Evolutionary conservation across 441 rosid species (phyloP), one percentile per base, ranked within the genome.

Genomic region (Rhodomyrtus psidioides): DNA sequence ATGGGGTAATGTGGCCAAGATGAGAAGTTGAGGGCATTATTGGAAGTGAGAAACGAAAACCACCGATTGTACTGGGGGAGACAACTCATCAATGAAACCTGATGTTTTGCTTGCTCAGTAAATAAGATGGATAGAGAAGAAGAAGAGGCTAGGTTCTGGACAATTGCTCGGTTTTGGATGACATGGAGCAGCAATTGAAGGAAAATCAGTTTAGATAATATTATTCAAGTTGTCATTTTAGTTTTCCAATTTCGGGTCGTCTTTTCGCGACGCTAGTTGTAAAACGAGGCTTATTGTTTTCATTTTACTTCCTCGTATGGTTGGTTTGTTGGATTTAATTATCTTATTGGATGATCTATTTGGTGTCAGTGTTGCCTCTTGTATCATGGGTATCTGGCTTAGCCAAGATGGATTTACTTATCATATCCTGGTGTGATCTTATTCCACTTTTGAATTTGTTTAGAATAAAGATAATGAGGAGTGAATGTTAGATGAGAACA

Each of bases 61-160:
- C 89, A 93, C 84, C 89, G 92, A 8, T 95, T 96, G 75, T 91
- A 92, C 53, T 91, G 95, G 98, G 98, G 70, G 95, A 95, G 88
- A 84, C 91, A 84, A 88, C 90, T 51, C 94, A 93, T 90, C 90
- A 21, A 88, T 93, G 83, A 93, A 91, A 84, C 92, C 90, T 84
- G 85, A 90, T 93, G 19, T 86, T 87, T 42, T 26, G 59, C 59
- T 86, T 96, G 86, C 94, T 95, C 26, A 90, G 84, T 84, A 92
- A 92, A 83, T 85, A 91, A 30, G 95, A 93, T 21, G 86, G 81
- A 34, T 92, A 93, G 89, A 94, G 92, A 96, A 89, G 92, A 88
- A 91, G 85, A 88, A 89, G 93, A 87, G 97, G 98, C 60, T 95
- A 93, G 90, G 91, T 85, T 89, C 95, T 93, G 19, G 92, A 94